A percentile compares a stretch with the other conserved stretches of the same genome.
Conservation (phyloP, 306 rosid genomes). For the Lathyrus aphaca region DNA sequence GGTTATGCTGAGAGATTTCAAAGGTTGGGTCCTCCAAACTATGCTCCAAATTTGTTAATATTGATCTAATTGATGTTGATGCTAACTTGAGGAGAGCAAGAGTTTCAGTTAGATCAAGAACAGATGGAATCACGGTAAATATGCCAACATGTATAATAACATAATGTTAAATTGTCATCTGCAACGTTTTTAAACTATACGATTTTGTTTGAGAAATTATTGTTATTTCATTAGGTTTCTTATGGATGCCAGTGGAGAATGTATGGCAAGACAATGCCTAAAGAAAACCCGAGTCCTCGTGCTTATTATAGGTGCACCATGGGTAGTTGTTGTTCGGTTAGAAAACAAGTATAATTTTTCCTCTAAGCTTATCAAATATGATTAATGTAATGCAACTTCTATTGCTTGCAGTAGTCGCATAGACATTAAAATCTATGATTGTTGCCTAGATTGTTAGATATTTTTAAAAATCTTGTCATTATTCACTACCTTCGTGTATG, state of each 20-base stretch:
- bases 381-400: background rate
- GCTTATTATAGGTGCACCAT: constrained; percentile 89
- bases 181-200: constrained; percentile 13
- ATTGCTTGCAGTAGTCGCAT: background rate
- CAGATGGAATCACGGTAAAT: constrained; percentile 55
- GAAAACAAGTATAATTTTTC: constrained; percentile 66
- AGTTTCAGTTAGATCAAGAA: constrained; percentile 79
- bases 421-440: background rate
- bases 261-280: constrained; percentile 90
- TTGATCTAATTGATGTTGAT: constrained; percentile 59
- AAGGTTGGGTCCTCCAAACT: constrained; percentile 53
- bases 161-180: constrained; percentile 32
- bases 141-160: background rate
- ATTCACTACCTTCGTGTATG: no score
- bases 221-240: constrained; percentile 54
- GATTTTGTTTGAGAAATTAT: background rate
- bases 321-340: constrained; percentile 78
- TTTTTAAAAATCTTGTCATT: no score
- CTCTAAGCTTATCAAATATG: background rate
- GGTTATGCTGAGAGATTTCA: constrained; percentile 55
- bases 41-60: constrained; percentile 47
- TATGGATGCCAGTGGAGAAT: constrained; percentile 98
- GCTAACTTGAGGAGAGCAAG: constrained; percentile 79
- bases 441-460: background rate
- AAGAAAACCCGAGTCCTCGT: constrained; percentile 89